A percentile compares a stretch with the other conserved stretches of the same genome.
Conservation (phyloP, 257 asterid species). For the Nicotiana paniculata region DNA sequence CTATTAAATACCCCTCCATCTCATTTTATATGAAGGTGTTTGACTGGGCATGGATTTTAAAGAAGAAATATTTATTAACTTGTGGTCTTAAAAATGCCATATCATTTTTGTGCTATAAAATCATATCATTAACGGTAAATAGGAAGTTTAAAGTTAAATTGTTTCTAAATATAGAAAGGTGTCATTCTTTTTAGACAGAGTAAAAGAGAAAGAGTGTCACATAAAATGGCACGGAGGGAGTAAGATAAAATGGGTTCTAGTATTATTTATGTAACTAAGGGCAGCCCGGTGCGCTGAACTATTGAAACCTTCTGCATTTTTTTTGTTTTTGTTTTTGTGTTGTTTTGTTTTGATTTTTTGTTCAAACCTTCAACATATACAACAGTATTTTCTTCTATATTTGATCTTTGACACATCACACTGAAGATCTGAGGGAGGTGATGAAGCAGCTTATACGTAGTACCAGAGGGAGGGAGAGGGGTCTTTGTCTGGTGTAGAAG, state of each 20-base stretch:
- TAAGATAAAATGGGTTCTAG: background rate
- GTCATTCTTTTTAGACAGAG: background rate
- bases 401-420: constrained; percentile 2
- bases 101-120: constrained; percentile 2
- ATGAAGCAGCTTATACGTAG: background rate
- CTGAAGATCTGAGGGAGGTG: background rate
- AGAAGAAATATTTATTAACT: background rate
- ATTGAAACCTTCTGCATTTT: background rate
- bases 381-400: background rate
- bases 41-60: background rate
- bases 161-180: background rate
- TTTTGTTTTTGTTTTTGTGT: background rate
- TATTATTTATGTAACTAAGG: background rate
- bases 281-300: too few relatives aligned
- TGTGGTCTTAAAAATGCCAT: background rate
- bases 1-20: background rate
- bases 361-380: background rate
- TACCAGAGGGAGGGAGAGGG: background rate
- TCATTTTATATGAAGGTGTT: background rate
- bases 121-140: background rate
- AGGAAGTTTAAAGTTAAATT: background rate
- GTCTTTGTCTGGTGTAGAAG: background rate
- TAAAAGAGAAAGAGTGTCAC: background rate
- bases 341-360: background rate
- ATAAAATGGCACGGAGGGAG: background rate